These are phyloP conservation scores for Medicago arabica DNA, from an alignment of 306 rosid genomes.

Conservation along the genomic window DNA sequence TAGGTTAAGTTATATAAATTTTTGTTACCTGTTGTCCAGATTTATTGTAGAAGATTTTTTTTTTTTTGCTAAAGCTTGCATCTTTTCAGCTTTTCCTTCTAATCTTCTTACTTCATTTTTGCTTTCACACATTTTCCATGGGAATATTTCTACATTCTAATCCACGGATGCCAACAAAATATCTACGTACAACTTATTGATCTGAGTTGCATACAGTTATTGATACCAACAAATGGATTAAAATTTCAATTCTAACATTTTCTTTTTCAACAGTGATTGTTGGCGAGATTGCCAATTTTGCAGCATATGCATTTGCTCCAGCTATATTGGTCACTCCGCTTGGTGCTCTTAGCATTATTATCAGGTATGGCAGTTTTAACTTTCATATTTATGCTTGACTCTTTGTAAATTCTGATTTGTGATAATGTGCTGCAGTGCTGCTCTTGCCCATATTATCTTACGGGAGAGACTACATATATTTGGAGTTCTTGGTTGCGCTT, in stretches of 20 bases:
- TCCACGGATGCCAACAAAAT: constrained; percentile 11
- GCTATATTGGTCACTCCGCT: constrained; percentile 98
- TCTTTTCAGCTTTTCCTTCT: constrained; percentile 12
- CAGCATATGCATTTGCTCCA: constrained; percentile 99
- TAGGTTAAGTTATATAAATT: constrained; percentile 14
- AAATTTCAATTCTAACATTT: constrained; percentile 45
- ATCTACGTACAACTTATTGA: constrained; percentile 13
- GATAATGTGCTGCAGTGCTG: constrained; percentile 82
- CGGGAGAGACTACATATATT: constrained; percentile 90
- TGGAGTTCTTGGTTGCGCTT: constrained; percentile 92
- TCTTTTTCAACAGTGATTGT: constrained; percentile 83
- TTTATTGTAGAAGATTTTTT: background rate
- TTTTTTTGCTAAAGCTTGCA: constrained; percentile 10
- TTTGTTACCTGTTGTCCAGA: constrained; percentile 5
- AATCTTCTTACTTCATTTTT: background rate
- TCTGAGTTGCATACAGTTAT: constrained; percentile 24
- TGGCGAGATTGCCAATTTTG: constrained; percentile 98
- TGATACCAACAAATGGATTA: constrained; percentile 15
- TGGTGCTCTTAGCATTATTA: constrained; percentile 99
- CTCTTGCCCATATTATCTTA: constrained; percentile 91
- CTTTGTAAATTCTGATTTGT: constrained; percentile 51
- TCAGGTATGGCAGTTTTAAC: constrained; percentile 69
- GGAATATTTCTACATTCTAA: constrained; percentile 25
- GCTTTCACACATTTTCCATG: constrained; percentile 11
- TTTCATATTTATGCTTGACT: constrained; percentile 34